Percentiles rank a stretch among this genome's conserved stretches.
These are phyloP conservation scores for Trametes coccinea DNA, from an alignment of 768 basidiomycete genomes.

Conservation along the genomic window DNA sequence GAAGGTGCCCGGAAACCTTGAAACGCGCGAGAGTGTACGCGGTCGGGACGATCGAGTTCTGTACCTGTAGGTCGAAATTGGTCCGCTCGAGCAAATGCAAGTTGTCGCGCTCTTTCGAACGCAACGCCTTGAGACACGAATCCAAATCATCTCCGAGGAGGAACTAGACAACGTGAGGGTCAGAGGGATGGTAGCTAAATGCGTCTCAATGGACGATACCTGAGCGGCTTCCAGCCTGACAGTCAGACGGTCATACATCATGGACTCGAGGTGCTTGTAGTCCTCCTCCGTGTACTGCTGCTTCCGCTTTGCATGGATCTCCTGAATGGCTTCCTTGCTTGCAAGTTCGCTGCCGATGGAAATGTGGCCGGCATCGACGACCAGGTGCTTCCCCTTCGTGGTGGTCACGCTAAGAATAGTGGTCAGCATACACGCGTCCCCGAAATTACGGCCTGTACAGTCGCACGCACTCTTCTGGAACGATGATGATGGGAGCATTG, in stretches of 20 bases:
- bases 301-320: conserved; percentile 80
- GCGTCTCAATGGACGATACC: conserved; percentile 44
- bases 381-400: conserved; percentile 77
- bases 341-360: conserved; percentile 89
- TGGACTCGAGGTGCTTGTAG: conserved; percentile 77
- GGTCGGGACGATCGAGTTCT: conserved; percentile 89
- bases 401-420: conserved; percentile 61
- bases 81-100: conserved; percentile 92
- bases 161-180: conserved; percentile 53
- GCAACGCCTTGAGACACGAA: conserved; percentile 78
- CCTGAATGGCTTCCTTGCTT: conserved; percentile 74
- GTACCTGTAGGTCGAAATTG: conserved; percentile 84
- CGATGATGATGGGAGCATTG: conserved; percentile 95
- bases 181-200: neutral
- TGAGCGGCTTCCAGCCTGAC: conserved; percentile 87
- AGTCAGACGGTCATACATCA: conserved; percentile 93
- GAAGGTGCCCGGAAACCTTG: conserved; percentile 88
- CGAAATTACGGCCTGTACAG: neutral
- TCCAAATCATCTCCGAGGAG: conserved; percentile 84
- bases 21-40: conserved; percentile 81
- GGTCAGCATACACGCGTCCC: neutral
- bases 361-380: conserved; percentile 96
- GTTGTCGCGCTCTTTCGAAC: conserved; percentile 51
- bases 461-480: conserved; percentile 80
- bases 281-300: conserved; percentile 87